Evolutionary conservation across 75 land plant genomes (phyloP).

Genomic region (Larix kaempferi): DNA sequence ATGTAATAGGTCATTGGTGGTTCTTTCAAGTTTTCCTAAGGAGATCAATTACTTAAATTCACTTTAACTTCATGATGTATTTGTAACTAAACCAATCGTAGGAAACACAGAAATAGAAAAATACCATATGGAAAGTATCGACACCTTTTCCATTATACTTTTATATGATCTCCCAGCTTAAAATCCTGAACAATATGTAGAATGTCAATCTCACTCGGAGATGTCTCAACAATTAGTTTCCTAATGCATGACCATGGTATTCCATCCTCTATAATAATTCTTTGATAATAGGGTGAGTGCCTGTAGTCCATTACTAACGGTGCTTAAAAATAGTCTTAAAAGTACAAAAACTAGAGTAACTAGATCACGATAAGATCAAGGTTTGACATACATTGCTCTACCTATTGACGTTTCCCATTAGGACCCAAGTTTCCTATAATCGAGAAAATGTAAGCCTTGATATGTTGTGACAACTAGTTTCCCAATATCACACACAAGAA

Average conservation of each 20-base stretch:
- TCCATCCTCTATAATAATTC: conserved; percentile 15
- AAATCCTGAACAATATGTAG: conserved; percentile 4
- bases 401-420: background rate
- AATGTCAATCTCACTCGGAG: conserved; percentile 1
- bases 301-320: conserved; percentile 2
- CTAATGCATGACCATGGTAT: conserved; percentile 15
- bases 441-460: too few relatives aligned
- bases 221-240: conserved; percentile 4
- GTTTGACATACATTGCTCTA: background rate
- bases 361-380: background rate
- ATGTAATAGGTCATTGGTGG: too few relatives aligned
- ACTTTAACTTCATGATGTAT: background rate
- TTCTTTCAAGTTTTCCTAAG: background rate
- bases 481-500: too few relatives aligned
- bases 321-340: background rate
- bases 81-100: background rate
- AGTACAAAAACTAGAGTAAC: background rate
- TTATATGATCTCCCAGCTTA: conserved; percentile 17
- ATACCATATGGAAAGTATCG: conserved; percentile 14
- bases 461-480: background rate
- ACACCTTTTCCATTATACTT: conserved; percentile 18
- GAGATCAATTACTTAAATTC: background rate
- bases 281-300: conserved; percentile 11
- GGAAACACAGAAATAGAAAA: background rate
- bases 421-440: background rate